Conservation (phyloP, 2,329 filamentous ascomycete genomes). For the Aspergillus glaucus region DNA sequence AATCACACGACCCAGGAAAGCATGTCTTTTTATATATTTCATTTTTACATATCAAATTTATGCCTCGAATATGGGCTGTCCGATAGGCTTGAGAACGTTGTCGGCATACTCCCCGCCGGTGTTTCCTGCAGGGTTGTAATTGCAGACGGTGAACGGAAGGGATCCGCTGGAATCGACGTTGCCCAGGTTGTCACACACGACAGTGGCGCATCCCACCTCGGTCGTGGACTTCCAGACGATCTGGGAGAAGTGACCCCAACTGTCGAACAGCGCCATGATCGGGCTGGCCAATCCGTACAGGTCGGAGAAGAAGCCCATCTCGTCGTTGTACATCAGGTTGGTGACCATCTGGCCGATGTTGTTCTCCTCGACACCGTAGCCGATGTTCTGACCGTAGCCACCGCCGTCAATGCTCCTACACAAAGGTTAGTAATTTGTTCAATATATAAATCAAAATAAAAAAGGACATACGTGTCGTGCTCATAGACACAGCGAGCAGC, state of each 20-base stretch:
- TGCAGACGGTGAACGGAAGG: constrained; percentile 78
- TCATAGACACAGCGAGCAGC: constrained; percentile 64
- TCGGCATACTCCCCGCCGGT: constrained; percentile 46
- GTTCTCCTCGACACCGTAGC: constrained; percentile 53
- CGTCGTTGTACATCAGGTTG: constrained; percentile 83
- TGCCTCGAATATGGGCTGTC: constrained; percentile 29
- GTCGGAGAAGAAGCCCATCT: constrained; percentile 53
- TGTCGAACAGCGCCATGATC: constrained; percentile 55
- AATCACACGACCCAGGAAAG: background rate
- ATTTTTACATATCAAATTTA: constrained; percentile 9
- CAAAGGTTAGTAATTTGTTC: constrained; percentile 1
- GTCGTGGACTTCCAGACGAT: constrained; percentile 62
- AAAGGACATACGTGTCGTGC: constrained; percentile 67
- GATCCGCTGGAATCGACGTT: constrained; percentile 37
- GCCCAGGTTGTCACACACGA: constrained; percentile 39
- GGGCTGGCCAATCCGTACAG: constrained; percentile 57
- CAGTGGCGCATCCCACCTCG: constrained; percentile 56
- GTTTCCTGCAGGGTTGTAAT: constrained; percentile 68
- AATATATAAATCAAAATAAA: constrained; percentile 25
- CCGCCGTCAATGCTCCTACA: constrained; percentile 48
- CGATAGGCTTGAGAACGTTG: constrained; percentile 45
- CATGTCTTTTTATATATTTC: background rate
- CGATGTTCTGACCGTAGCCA: constrained; percentile 88
- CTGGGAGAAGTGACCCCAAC: constrained; percentile 71
- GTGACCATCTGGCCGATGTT: constrained; percentile 64